These are phyloP conservation scores for Claviceps cyperi DNA, from an alignment of 2,329 filamentous ascomycete genomes.

Conservation along the genomic window DNA sequence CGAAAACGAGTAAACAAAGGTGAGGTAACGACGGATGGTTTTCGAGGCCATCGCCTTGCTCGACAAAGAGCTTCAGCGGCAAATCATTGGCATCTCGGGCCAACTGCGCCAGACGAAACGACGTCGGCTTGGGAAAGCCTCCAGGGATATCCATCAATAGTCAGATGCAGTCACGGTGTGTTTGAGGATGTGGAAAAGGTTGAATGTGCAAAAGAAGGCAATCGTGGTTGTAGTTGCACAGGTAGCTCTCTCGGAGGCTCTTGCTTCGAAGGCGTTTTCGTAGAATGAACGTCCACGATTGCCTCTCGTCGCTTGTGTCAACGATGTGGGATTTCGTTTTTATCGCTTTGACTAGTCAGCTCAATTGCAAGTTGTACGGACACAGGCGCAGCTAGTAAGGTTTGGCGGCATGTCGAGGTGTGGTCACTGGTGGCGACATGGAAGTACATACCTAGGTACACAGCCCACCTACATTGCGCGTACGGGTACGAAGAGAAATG, in stretches of 20 bases:
- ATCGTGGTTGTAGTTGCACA: neutral
- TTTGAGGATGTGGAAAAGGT: neutral
- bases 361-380: neutral
- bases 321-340: neutral
- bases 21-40: slow-evolving; percentile 53
- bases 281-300: neutral
- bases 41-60: slow-evolving; percentile 25
- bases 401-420: neutral
- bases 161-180: neutral
- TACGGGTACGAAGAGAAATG: neutral
- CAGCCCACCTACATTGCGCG: neutral
- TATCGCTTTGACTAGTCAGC: too few relatives aligned
- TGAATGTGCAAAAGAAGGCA: neutral
- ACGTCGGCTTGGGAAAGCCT: slow-evolving; percentile 26
- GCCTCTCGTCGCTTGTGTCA: neutral
- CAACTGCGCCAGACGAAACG: slow-evolving; percentile 27
- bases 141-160: slow-evolving; percentile 22
- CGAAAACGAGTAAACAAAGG: slow-evolving; percentile 73
- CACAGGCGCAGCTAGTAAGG: neutral
- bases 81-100: slow-evolving; percentile 26
- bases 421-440: too few relatives aligned
- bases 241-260: neutral
- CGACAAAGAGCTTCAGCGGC: slow-evolving; percentile 23
- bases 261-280: neutral
- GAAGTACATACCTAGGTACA: too few relatives aligned